Conservation (phyloP, 140 eudicot genomes). For the Anethum foeniculum region DNA sequence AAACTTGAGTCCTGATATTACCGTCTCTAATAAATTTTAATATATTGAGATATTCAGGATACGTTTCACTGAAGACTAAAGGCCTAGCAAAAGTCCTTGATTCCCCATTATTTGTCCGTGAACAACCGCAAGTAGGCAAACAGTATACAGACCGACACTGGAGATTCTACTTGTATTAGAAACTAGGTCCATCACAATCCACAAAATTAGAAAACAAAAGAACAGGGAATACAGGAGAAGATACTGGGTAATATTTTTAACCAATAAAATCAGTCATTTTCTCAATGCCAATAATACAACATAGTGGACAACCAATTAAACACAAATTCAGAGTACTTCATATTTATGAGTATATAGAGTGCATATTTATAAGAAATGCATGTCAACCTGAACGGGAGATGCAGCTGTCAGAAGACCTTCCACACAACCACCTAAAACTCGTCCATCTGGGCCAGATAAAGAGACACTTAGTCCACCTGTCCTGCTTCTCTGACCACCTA, state of each 20-base stretch:
- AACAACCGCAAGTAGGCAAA: background rate
- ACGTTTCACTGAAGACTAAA: background rate
- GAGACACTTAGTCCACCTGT: constrained; percentile 83
- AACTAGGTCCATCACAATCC: constrained; percentile 2
- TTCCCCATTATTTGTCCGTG: background rate
- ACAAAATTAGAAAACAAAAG: background rate
- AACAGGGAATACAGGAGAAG: background rate
- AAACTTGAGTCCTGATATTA: background rate
- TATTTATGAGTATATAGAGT: background rate
- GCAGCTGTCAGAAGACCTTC: constrained; percentile 76
- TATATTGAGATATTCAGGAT: background rate
- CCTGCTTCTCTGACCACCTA: constrained; percentile 67
- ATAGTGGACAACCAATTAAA: background rate
- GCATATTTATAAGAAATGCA: constrained; percentile 5
- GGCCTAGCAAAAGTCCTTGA: background rate
- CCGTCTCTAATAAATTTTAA: background rate
- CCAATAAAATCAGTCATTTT: background rate
- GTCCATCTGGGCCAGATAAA: constrained; percentile 80
- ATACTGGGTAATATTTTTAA: background rate
- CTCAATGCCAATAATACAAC: background rate
- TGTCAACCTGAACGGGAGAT: constrained; percentile 68
- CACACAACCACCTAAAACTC: constrained; percentile 91
- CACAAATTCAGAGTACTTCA: background rate
- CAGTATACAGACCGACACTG: background rate
- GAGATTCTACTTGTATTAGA: background rate